phyloP scores from a whole-genome alignment of 148 eudicot species.

The Rhododendron griersonianum region DNA sequence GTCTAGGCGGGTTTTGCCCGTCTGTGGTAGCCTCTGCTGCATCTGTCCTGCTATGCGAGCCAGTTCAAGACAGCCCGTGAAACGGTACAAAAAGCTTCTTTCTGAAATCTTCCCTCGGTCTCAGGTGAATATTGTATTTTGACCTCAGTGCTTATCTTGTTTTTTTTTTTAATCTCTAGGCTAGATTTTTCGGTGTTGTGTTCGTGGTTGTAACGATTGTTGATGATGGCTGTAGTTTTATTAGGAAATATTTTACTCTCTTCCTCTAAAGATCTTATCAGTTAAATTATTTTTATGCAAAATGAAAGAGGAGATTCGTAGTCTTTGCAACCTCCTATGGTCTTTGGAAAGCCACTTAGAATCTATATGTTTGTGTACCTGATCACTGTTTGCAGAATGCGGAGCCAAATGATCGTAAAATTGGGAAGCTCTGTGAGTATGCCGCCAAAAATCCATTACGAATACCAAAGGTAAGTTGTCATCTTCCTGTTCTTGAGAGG shows the following conservation, averaged over 20 bases:
- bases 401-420: conserved; percentile 83
- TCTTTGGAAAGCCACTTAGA: background rate
- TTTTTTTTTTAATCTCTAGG: background rate
- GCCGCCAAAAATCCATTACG: conserved; percentile 76
- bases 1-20: conserved; percentile 85
- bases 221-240: background rate
- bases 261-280: background rate
- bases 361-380: background rate
- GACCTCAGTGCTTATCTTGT: background rate
- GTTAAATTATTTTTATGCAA: background rate
- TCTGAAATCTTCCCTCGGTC: conserved; percentile 71
- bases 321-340: background rate
- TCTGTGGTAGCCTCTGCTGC: conserved; percentile 77
- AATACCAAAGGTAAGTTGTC: conserved; percentile 61
- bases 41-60: conserved; percentile 83
- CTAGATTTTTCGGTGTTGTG: background rate
- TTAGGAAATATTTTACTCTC: background rate
- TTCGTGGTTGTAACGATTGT: background rate
- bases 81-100: conserved; percentile 82
- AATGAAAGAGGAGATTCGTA: background rate
- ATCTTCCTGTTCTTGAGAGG: conserved; percentile 1
- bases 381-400: conserved; percentile 48
- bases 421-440: conserved; percentile 84
- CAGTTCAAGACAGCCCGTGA: conserved; percentile 88
- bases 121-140: conserved; percentile 43